phyloP scores from a whole-genome alignment of 2,329 filamentous ascomycete species.

The Neobulgaria alba region DNA sequence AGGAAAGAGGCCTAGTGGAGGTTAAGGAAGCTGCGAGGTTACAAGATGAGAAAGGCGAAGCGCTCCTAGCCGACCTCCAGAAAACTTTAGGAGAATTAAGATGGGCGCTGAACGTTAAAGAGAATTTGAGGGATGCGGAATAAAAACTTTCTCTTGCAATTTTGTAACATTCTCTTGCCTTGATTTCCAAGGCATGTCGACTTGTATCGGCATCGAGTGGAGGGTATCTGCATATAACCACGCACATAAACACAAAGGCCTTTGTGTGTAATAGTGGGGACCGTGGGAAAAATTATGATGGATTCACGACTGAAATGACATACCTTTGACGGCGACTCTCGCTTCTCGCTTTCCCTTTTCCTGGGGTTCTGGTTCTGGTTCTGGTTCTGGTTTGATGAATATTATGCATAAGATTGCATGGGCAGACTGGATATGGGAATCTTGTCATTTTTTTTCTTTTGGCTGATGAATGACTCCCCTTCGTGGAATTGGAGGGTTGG shows the following conservation, averaged over 20 bases:
- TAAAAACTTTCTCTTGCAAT: constrained; percentile 26
- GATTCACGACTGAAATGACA: not conserved
- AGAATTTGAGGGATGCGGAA: constrained; percentile 47
- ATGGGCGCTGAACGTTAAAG: constrained; percentile 64
- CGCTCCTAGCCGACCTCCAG: constrained; percentile 47
- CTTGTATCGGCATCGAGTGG: not conserved
- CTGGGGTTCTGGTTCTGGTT: not conserved
- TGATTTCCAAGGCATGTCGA: not conserved
- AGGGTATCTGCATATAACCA: not conserved
- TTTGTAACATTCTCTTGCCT: not conserved
- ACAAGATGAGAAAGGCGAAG: constrained; percentile 53
- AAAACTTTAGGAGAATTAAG: constrained; percentile 58
- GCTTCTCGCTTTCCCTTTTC: not conserved
- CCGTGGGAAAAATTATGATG: constrained; percentile 1
- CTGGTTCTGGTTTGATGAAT: not conserved
- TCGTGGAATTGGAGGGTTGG: too few relatives aligned
- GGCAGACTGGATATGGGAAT: constrained; percentile 7
- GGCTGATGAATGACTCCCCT: too few relatives aligned
- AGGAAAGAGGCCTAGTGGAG: constrained; percentile 50
- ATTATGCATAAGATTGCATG: constrained; percentile 7
- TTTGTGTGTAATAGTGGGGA: not conserved
- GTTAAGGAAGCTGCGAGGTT: constrained; percentile 50
- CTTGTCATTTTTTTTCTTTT: too few relatives aligned
- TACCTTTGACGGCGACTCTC: too few relatives aligned
- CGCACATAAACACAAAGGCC: constrained; percentile 1